A percentile compares a stretch with the other conserved stretches of the same genome.
These are phyloP conservation scores for Penicillium digitatum DNA, from an alignment of 2,329 filamentous ascomycete species.

Conservation along the genomic window DNA sequence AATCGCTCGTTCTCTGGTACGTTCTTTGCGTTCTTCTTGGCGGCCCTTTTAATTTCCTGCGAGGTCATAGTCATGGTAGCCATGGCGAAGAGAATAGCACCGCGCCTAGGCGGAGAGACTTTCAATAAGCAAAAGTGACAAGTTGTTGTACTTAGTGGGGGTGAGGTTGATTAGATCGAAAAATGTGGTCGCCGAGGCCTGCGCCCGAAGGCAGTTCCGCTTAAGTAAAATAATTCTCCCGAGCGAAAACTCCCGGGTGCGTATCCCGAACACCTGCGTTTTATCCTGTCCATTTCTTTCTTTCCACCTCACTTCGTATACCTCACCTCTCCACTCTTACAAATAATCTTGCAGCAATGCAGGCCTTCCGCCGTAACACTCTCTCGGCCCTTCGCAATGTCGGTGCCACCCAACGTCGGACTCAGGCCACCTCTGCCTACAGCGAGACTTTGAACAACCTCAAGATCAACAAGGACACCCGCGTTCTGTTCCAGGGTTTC, in stretches of 20 bases:
- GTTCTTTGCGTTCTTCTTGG: slow-evolving; percentile 68
- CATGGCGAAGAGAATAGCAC: slow-evolving; percentile 45
- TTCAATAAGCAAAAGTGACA: not conserved
- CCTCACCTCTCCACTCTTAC: slow-evolving; percentile 14
- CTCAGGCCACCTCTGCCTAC: slow-evolving; percentile 66
- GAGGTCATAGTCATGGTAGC: slow-evolving; percentile 60
- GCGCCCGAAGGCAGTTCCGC: slow-evolving; percentile 31
- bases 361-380: slow-evolving; percentile 73
- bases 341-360: slow-evolving; percentile 55
- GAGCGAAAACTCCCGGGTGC: slow-evolving; percentile 32
- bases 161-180: slow-evolving; percentile 24
- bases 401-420: slow-evolving; percentile 61
- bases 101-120: slow-evolving; percentile 5
- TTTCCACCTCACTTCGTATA: slow-evolving; percentile 14
- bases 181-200: slow-evolving; percentile 26
- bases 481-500: slow-evolving; percentile 95
- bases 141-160: slow-evolving; percentile 8
- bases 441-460: slow-evolving; percentile 75
- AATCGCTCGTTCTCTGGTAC: slow-evolving; percentile 92
- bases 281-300: slow-evolving; percentile 19
- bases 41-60: slow-evolving; percentile 50
- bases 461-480: slow-evolving; percentile 87
- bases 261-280: slow-evolving; percentile 27
- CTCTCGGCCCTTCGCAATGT: slow-evolving; percentile 64
- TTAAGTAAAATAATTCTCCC: slow-evolving; percentile 38